Conservation (phyloP, 768 basidiomycete species). For the Porpolomopsis calyptriformis region DNA sequence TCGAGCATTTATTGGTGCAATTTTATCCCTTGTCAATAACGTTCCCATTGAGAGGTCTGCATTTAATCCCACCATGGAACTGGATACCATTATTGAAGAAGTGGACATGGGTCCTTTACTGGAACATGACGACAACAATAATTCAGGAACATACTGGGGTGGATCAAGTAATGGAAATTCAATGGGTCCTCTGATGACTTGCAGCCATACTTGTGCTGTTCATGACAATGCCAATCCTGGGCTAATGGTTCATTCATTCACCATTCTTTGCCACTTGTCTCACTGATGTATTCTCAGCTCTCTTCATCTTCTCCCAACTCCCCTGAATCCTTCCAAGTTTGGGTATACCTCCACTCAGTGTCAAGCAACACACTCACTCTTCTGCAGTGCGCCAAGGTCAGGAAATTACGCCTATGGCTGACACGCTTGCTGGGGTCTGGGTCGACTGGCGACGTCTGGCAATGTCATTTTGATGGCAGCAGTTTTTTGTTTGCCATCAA, state of each 20-base stretch:
- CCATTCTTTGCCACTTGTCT: slow-evolving; percentile 4
- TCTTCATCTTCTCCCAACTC: slow-evolving; percentile 13
- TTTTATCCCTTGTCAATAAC: slow-evolving; percentile 12
- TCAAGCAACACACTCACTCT: slow-evolving; percentile 13
- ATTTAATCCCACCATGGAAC: slow-evolving; percentile 12
- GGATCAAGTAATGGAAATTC: slow-evolving; percentile 3
- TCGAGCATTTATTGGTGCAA: slow-evolving; percentile 13
- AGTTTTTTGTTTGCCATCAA: slow-evolving; percentile 12
- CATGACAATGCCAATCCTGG: slow-evolving; percentile 3
- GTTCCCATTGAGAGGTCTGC: slow-evolving; percentile 9
- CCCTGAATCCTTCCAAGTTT: slow-evolving; percentile 11
- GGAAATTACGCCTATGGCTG: slow-evolving; percentile 14
- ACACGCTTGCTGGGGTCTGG: slow-evolving; percentile 13
- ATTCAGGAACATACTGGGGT: slow-evolving; percentile 8
- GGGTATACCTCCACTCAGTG: slow-evolving; percentile 8
- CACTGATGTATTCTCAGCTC: slow-evolving; percentile 8
- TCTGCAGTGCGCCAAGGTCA: slow-evolving; percentile 10
- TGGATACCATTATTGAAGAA: slow-evolving; percentile 14
- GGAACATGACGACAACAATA: slow-evolving; percentile 12
- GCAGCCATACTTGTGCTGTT: slow-evolving; percentile 1
- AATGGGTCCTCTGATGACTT: slow-evolving; percentile 7
- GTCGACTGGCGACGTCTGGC: slow-evolving; percentile 16
- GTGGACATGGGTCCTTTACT: slow-evolving; percentile 13
- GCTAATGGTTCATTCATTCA: slow-evolving; percentile 10
- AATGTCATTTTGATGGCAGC: slow-evolving; percentile 14